Conservation (phyloP, 2,329 filamentous ascomycete species). For the Xylaria sp. region DNA sequence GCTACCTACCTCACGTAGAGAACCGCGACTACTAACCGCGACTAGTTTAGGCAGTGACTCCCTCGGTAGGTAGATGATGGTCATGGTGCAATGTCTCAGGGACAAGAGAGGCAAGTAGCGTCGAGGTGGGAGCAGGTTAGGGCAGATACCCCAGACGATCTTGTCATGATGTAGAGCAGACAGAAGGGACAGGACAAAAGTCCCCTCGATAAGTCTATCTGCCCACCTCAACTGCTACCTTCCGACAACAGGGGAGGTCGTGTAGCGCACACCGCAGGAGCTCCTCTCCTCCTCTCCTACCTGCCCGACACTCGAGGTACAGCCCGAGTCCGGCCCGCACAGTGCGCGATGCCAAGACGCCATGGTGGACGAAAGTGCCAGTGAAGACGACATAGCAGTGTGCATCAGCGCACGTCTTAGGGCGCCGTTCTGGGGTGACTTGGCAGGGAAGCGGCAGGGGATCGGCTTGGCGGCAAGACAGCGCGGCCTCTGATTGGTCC, state of each 20-base stretch:
- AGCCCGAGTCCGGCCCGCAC: conserved; percentile 16
- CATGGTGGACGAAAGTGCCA: neutral
- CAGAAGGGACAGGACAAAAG: neutral
- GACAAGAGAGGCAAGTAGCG: neutral
- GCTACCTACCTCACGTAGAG: neutral
- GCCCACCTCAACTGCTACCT: conserved; percentile 3
- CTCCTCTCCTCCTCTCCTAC: neutral
- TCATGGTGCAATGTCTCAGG: neutral
- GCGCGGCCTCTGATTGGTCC: conserved; percentile 33
- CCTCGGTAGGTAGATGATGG: no score
- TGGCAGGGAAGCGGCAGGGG: conserved; percentile 17
- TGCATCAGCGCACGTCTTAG: neutral
- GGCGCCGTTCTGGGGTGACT: conserved; percentile 10
- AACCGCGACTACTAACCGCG: no score
- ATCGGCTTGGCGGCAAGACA: conserved; percentile 31
- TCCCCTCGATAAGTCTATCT: conserved; percentile 4
- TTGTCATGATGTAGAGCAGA: neutral
- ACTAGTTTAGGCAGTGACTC: no score
- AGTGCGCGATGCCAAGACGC: conserved; percentile 13
- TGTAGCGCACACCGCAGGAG: neutral
- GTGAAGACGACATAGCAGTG: neutral
- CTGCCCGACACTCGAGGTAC: conserved; percentile 20
- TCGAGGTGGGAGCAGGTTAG: neutral
- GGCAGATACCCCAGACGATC: conserved; percentile 18
- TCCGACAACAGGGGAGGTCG: neutral